phyloP scores from a whole-genome alignment of 2,329 filamentous ascomycete species.

The Sphaerulina populicola region DNA sequence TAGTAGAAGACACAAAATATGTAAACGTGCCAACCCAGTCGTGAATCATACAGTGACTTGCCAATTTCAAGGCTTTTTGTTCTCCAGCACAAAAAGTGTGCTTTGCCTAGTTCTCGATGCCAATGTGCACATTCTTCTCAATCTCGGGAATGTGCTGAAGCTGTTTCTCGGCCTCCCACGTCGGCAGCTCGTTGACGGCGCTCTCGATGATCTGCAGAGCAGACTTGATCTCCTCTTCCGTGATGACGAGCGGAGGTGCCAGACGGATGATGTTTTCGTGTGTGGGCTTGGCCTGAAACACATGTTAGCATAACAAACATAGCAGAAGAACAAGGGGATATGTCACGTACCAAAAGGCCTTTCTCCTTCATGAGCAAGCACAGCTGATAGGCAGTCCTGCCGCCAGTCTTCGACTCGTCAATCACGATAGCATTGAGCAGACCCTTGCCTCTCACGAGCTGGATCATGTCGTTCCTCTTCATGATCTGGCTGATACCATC shows the following conservation, averaged over 20 bases:
- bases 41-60: conserved; percentile 3
- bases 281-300: conserved; percentile 83
- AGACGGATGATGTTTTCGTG: conserved; percentile 98
- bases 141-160: conserved; percentile 49
- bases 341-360: conserved; percentile 65
- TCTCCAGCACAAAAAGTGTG: not conserved
- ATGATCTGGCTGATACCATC: conserved; percentile 66
- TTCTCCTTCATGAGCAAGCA: conserved; percentile 94
- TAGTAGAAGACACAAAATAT: not conserved
- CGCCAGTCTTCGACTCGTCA: conserved; percentile 76
- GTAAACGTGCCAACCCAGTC: conserved; percentile 2
- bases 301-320: conserved; percentile 56
- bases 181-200: conserved; percentile 72
- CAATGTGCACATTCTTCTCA: conserved; percentile 56
- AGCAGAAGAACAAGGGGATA: conserved; percentile 30
- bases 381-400: conserved; percentile 88
- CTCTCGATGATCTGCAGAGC: conserved; percentile 73
- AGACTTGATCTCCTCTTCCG: conserved; percentile 71
- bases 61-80: not conserved
- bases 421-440: conserved; percentile 94
- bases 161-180: conserved; percentile 49
- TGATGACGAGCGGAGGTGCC: conserved; percentile 92
- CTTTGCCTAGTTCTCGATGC: conserved; percentile 46
- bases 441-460: conserved; percentile 79
- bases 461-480: conserved; percentile 60